phyloP scores from a whole-genome alignment of 495 filamentous ascomycete species.

The Podospora didyma region DNA sequence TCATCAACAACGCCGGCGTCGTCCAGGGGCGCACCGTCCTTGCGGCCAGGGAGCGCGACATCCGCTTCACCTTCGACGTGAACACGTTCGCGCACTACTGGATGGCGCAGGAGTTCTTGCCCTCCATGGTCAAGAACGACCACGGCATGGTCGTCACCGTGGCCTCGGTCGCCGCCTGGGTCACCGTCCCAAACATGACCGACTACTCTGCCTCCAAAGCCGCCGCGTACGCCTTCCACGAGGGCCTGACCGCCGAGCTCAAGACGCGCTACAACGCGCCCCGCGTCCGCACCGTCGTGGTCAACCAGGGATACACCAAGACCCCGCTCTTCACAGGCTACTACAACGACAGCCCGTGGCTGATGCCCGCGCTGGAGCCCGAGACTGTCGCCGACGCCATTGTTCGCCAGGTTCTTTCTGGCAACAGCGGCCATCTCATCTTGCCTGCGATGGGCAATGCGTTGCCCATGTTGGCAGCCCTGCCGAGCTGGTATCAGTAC shows the following conservation, averaged over 20 bases:
- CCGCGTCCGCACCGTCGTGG: constrained; percentile 59
- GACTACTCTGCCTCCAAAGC: constrained; percentile 69
- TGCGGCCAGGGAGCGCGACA: constrained; percentile 48
- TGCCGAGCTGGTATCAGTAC: constrained; percentile 45
- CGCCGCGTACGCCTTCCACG: constrained; percentile 63
- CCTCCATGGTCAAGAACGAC: constrained; percentile 56
- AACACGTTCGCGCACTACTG: constrained; percentile 68
- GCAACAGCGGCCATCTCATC: constrained; percentile 55
- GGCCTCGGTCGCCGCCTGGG: constrained; percentile 57
- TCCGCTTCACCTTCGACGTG: constrained; percentile 65
- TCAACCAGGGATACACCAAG: constrained; percentile 61
- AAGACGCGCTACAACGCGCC: constrained; percentile 58
- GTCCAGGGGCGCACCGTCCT: constrained; percentile 59
- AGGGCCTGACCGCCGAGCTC: constrained; percentile 63
- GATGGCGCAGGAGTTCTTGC: constrained; percentile 62
- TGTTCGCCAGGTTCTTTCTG: constrained; percentile 54
- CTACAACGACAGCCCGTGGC: constrained; percentile 46
- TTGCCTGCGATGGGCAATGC: constrained; percentile 41
- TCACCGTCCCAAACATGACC: constrained; percentile 59
- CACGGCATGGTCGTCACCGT: constrained; percentile 76
- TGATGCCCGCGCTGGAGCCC: constrained; percentile 53
- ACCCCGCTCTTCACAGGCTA: constrained; percentile 61
- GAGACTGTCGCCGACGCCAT: constrained; percentile 65
- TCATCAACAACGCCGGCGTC: constrained; percentile 76
- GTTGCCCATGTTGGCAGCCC: constrained; percentile 30